Conservation (phyloP, 768 basidiomycete genomes). For the Russula virescens region DNA sequence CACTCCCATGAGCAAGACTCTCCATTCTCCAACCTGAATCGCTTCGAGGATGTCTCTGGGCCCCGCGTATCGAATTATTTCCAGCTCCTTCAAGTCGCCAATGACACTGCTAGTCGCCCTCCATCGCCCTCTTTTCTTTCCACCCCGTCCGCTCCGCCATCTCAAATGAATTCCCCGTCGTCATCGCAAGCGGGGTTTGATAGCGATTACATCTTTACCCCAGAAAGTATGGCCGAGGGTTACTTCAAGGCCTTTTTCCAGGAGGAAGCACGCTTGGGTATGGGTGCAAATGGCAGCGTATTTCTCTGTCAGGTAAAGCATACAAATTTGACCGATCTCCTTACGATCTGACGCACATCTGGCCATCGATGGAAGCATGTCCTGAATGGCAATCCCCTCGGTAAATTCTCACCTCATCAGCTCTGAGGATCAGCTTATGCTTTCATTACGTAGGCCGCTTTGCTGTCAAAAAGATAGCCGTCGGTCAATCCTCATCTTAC, state of each 20-base stretch:
- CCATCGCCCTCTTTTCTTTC: conserved; percentile 39
- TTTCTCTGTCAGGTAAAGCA: conserved; percentile 75
- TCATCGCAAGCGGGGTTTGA: background rate
- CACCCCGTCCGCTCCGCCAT: conserved; percentile 18
- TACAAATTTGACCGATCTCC: background rate
- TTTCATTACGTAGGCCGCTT: conserved; percentile 54
- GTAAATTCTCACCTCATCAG: conserved; percentile 35
- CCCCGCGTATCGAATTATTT: conserved; percentile 73
- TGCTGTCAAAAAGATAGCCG: conserved; percentile 95
- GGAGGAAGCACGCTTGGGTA: conserved; percentile 83
- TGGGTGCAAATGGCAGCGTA: conserved; percentile 93
- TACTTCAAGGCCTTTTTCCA: conserved; percentile 93
- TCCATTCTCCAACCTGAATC: conserved; percentile 6
- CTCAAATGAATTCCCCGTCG: conserved; percentile 30
- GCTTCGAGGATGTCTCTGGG: conserved; percentile 27
- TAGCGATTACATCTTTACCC: conserved; percentile 42
- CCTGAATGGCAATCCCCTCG: conserved; percentile 80
- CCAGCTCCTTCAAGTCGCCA: conserved; percentile 65
- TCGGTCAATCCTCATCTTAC: conserved; percentile 85
- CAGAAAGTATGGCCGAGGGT: conserved; percentile 79
- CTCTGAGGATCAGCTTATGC: conserved; percentile 4
- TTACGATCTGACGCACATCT: background rate
- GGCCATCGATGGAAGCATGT: conserved; percentile 50
- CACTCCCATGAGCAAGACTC: conserved; percentile 32
- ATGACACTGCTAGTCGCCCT: conserved; percentile 54